Base-by-base conservation (phyloP, 2,329 filamentous ascomycete genomes). In the Scedosporium aurantiacum region DNA sequence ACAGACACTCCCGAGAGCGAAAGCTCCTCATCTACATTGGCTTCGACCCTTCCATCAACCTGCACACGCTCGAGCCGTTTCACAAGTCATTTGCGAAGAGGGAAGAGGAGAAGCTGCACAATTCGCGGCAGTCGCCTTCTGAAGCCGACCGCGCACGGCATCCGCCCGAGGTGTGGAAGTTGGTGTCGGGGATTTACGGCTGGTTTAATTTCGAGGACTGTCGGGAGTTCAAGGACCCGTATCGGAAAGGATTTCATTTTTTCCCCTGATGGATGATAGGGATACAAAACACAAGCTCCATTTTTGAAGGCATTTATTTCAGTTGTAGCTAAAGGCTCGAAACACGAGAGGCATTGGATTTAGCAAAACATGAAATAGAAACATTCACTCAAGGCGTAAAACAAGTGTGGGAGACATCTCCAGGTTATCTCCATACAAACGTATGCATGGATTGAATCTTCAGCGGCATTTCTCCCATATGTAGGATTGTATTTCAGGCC, bases 21-120 rank as follows among this genome's bases (percentile, higher is more conserved):
- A 6, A 63, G 66, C 25, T 74, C 0, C 63, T 79, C 12, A 71
- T 79, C 0, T 73, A 79, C 52, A 63, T 80, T 2, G 73, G 71
- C 4, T 79, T 76, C 63, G 77, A 79, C 64, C 74, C 77, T 1
- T 66, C 67, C 6, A 70, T 75, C 16, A 67, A 66, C 28, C 66
- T 79, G 23, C 60, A 59, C 4, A 69, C 68, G 0, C 63, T 68
- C 56, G 50, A 60, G 43, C 41, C 57, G 27, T 74, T 69, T 64
- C 65, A 58, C 60, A 69, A 60, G 47, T 63, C 64, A 32, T 28
- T 5, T 54, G 12, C 21, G 8, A 7, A 25, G 23, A 54, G 50
- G 50, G 12, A 23, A 54, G 32, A 37, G 32, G 32, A 4, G 10
- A 37, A 37, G 28, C 28, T 3, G 8, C 2, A 37, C 3, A 37